Evolutionary conservation across 2,329 filamentous ascomycete genomes (phyloP).

Genomic region (Aureobasidium pullulans): DNA sequence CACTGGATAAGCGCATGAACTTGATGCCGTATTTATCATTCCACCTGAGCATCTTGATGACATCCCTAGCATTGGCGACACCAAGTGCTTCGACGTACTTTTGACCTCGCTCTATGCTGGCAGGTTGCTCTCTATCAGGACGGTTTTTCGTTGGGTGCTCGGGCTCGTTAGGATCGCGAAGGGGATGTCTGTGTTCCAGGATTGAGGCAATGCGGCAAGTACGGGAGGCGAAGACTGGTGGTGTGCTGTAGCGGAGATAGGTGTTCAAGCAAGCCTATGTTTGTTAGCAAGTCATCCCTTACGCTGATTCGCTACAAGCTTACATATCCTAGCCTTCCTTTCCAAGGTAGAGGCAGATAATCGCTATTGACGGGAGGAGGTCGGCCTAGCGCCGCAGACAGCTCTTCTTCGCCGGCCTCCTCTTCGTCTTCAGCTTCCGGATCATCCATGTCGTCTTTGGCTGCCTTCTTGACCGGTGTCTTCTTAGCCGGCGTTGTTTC

Average conservation of each 20-base stretch:
- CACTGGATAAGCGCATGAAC: slow-evolving; percentile 85
- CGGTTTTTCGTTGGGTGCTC: slow-evolving; percentile 80
- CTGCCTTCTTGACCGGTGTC: slow-evolving; percentile 20
- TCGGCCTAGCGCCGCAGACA: slow-evolving; percentile 52
- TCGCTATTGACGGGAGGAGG: slow-evolving; percentile 75
- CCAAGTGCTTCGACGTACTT: slow-evolving; percentile 70
- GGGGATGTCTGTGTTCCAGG: slow-evolving; percentile 75
- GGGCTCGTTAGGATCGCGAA: slow-evolving; percentile 66
- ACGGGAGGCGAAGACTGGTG: slow-evolving; percentile 81
- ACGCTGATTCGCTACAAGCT: slow-evolving; percentile 27
- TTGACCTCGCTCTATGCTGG: slow-evolving; percentile 59
- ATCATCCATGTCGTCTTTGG: slow-evolving; percentile 30
- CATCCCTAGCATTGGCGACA: slow-evolving; percentile 73
- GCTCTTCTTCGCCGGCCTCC: slow-evolving; percentile 48
- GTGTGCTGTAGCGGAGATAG: slow-evolving; percentile 73
- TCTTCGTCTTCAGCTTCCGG: slow-evolving; percentile 49
- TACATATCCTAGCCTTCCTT: slow-evolving; percentile 81
- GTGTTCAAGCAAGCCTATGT: slow-evolving; percentile 79
- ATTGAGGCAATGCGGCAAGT: slow-evolving; percentile 90
- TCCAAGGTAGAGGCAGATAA: slow-evolving; percentile 82
- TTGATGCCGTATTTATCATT: slow-evolving; percentile 87
- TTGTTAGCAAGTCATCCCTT: not conserved
- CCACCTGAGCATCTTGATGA: slow-evolving; percentile 82
- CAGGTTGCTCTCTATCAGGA: slow-evolving; percentile 64
- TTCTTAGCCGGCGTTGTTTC: slow-evolving; percentile 17